Evolutionary conservation across 2,329 filamentous ascomycete species (phyloP).

Genomic region (Arachnomyces sp.): DNA sequence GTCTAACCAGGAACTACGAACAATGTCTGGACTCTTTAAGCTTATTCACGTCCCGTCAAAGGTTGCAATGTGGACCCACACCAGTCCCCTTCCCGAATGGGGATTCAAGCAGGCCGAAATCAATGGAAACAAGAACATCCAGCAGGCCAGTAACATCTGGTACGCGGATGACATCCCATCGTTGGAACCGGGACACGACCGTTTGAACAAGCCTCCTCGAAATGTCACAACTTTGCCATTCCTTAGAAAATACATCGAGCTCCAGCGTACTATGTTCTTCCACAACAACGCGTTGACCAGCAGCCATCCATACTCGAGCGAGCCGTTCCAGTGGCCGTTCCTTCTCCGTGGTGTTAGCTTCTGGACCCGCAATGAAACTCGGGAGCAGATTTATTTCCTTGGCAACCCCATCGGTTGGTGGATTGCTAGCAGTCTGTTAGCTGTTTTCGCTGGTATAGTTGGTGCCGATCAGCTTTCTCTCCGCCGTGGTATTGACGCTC

Average conservation of each 20-base stretch:
- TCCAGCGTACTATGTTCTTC: constrained; percentile 97
- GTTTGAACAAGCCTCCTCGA: constrained; percentile 66
- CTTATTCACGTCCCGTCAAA: constrained; percentile 89
- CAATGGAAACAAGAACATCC: constrained; percentile 96
- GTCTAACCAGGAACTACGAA: constrained; percentile 74
- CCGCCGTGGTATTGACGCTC: constrained; percentile 82
- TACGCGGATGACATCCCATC: constrained; percentile 86
- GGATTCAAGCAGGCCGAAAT: constrained; percentile 96
- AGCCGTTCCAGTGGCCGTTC: constrained; percentile 97
- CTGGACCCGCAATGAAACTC: constrained; percentile 95
- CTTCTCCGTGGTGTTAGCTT: constrained; percentile 94
- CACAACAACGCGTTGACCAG: constrained; percentile 98
- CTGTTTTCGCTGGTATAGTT: constrained; percentile 87
- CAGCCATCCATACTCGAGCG: constrained; percentile 90
- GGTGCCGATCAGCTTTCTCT: constrained; percentile 89
- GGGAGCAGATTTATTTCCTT: constrained; percentile 96
- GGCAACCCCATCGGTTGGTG: constrained; percentile 97
- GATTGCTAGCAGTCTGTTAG: constrained; percentile 84
- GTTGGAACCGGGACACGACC: constrained; percentile 61
- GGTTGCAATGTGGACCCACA: constrained; percentile 98
- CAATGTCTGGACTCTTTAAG: constrained; percentile 88
- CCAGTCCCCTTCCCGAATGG: constrained; percentile 93
- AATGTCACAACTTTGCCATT: constrained; percentile 81
- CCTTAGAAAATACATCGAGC: constrained; percentile 88
- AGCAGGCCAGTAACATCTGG: constrained; percentile 89